Evolutionary conservation across 2,329 filamentous ascomycete species (phyloP), one percentile per base, ranked within the genome.

Genomic region (Ophiosphaerella korrae): DNA sequence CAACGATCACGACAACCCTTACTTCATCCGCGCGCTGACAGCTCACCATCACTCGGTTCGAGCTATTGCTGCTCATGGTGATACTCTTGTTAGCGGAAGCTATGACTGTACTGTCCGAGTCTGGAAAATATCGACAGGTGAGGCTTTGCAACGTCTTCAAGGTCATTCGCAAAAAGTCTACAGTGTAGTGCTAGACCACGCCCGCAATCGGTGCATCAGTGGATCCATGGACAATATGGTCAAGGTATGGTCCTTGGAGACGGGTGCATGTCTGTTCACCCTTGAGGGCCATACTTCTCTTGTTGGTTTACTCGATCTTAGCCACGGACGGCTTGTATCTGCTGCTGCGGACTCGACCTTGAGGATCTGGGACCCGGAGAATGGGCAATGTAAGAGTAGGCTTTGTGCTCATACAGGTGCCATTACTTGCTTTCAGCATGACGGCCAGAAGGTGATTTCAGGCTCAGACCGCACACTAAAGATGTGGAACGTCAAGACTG

Each of bases 381-480:
- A 83, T 38, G 94, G 94, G 7, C 87, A 90, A 58, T 97, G 94
- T 74, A 92, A 91, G 72, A 92, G 88, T 68, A 93, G 89, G 9
- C 80, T 99, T 50, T 93, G 88, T 62, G 94, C 94, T 0, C 94
- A 99, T 67, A 97, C 93, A 0, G 94, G 93, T 32, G 94, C 94
- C 18, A 99, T 99, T 58, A 99, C 94, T 4, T 99, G 94, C 74
- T 99, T 99, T 75, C 94, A 99, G 74, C 94, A 99, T 64, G 94
- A 99, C 70, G 91, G 88, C 0, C 89, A 92, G 60, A 99, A 99
- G 71, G 92, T 99, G 31, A 96, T 99, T 50, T 96, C 90, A 35
- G 94, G 94, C 48, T 96, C 91, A 52, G 94, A 99, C 73, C 87
- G 93, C 66, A 97, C 91, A 3, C 80, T 99, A 58, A 99, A 99